Evolutionary conservation across 2,329 filamentous ascomycete genomes (phyloP), one percentile per base, ranked within the genome.

Genomic region (Cordyceps javanica): DNA sequence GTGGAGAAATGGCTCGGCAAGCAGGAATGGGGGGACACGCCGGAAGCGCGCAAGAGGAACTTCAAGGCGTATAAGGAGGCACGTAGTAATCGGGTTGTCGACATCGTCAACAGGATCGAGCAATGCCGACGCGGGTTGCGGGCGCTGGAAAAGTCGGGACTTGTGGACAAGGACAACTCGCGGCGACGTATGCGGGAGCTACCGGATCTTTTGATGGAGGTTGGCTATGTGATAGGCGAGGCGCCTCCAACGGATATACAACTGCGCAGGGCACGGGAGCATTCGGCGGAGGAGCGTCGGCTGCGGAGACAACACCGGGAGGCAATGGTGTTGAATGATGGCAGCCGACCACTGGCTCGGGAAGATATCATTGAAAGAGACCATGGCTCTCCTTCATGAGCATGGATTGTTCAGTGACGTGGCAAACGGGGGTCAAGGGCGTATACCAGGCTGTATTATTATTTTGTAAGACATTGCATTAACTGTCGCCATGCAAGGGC

Each of bases 271-370:
- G 67, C 70, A 2, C 65, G 77, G 60, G 81, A 83, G 58, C 81
- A 83, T 68, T 84, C 77, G 59, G 76, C 73, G 7, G 85, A 85
- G 67, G 89, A 93, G 69, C 86, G 89, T 65, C 82, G 87, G 55
- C 77, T 92, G 60, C 78, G 91, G 60, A 81, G 91, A 62, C 81
- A 90, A 51, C 82, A 93, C 67, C 81, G 91, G 63, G 91, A 96
- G 74, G 91, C 91, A 5, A 92, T 97, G 82, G 91, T 97, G 21
- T 76, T 96, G 58, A 93, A 91, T 66, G 91, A 96, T 66, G 89
- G 90, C n/a, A 90, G 83, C 23, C 80, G 87, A 32, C 88, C 89
- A 1, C 70, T 96, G 45, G 85, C 82, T 4, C 82, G 85, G 61
- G 83, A 84, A 45, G 89, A 96, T 68, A 95, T 96, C 36, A 90